Percentiles rank a stretch among this genome's conserved stretches.
Evolutionary conservation across 1,284 basidiomycete genomes (phyloP).

Genomic region (Cryptococcus jaspeensis): DNA sequence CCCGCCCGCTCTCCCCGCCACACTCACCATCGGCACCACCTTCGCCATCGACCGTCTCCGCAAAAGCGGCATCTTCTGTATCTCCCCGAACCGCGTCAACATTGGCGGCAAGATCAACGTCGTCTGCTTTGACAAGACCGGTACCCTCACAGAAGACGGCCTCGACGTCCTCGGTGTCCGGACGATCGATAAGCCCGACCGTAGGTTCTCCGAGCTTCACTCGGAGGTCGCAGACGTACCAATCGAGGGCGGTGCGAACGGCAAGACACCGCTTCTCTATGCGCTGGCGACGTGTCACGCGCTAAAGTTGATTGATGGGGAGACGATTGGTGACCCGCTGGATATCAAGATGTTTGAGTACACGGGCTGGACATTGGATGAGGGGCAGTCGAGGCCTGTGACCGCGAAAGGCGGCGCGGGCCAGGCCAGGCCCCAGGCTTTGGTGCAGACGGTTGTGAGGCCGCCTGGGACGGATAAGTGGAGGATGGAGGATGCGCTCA

Average conservation of each 20-base stretch:
- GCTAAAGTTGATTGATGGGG: slow-evolving; percentile 84
- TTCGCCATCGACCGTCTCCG: slow-evolving; percentile 90
- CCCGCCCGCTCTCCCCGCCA: slow-evolving; percentile 94
- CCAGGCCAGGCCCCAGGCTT: slow-evolving; percentile 69
- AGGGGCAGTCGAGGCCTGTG: slow-evolving; percentile 63
- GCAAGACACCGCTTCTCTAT: slow-evolving; percentile 80
- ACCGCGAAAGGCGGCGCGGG: slow-evolving; percentile 57
- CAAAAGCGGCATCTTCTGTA: slow-evolving; percentile 89
- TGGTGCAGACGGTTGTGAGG: slow-evolving; percentile 95
- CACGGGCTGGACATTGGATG: slow-evolving; percentile 93
- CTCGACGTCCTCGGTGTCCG: slow-evolving; percentile 93
- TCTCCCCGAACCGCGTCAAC: slow-evolving; percentile 94
- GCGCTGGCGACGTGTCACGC: slow-evolving; percentile 96
- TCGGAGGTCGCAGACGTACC: slow-evolving; percentile 85
- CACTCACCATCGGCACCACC: slow-evolving; percentile 94
- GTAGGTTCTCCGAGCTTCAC: slow-evolving; percentile 87
- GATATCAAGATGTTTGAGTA: slow-evolving; percentile 98
- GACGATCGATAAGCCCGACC: slow-evolving; percentile 66
- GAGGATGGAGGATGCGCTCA: slow-evolving; percentile 87
- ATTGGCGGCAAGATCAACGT: slow-evolving; percentile 96
- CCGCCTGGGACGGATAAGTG: slow-evolving; percentile 90
- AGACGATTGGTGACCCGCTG: slow-evolving; percentile 90
- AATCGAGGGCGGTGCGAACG: slow-evolving; percentile 57
- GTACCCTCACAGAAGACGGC: slow-evolving; percentile 96
- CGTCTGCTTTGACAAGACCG: slow-evolving; percentile 99